Percentiles rank a stretch among this genome's conserved stretches.
Conservation (phyloP, 306 rosid genomes). For the Glycine tomentella region DNA sequence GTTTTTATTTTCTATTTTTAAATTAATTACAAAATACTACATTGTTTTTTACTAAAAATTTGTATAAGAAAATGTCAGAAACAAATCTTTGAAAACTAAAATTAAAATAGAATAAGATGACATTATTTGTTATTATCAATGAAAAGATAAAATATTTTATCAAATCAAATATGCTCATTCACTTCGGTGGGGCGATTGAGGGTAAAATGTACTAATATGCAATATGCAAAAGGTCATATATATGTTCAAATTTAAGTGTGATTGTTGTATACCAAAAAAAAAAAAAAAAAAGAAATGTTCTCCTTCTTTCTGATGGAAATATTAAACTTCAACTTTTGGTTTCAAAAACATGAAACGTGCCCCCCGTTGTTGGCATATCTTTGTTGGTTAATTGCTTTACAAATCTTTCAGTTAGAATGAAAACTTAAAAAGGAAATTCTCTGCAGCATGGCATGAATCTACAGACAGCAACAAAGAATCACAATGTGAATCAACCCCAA, state of each 20-base stretch:
- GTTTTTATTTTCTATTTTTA: neutral
- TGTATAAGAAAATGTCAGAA: neutral
- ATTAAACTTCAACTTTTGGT: neutral
- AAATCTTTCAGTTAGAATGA: constrained; percentile 3
- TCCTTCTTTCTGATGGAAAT: neutral
- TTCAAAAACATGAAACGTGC: neutral
- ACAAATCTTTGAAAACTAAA: neutral
- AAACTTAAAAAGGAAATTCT: constrained; percentile 9
- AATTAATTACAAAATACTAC: neutral
- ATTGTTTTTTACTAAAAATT: neutral
- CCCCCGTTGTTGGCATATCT: neutral
- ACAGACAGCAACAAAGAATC: constrained; percentile 29
- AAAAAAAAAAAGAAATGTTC: neutral
- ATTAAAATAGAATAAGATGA: neutral
- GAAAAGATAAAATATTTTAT: neutral
- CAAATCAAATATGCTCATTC: neutral
- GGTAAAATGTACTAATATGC: no score
- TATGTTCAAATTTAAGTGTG: no score
- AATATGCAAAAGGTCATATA: no score
- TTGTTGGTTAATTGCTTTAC: neutral
- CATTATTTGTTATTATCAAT: neutral
- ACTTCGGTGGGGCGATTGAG: no score
- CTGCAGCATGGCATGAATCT: constrained; percentile 53
- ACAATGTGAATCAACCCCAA: constrained; percentile 38
- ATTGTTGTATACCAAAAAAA: no score